Conservation (phyloP, 306 rosid genomes). For the Arachis stenosperma region DNA sequence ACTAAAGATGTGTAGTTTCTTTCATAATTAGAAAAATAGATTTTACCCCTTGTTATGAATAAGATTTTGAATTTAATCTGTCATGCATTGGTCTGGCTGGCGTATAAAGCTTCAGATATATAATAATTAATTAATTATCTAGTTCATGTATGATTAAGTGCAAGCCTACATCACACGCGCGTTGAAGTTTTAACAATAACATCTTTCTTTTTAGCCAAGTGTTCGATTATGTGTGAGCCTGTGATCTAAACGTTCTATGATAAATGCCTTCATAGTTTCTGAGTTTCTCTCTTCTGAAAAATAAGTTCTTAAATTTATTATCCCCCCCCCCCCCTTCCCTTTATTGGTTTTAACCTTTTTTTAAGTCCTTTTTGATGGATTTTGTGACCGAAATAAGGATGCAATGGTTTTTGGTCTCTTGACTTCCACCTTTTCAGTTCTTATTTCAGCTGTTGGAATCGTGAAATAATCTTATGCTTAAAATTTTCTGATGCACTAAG, state of each 20-base stretch:
- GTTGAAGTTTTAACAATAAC: slow-evolving; percentile 11
- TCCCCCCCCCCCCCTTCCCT: no score
- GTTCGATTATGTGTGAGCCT: slow-evolving; percentile 8
- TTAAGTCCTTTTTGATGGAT: slow-evolving; percentile 5
- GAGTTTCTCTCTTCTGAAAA: slow-evolving; percentile 5
- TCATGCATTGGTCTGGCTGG: slow-evolving; percentile 10
- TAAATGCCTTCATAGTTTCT: not conserved
- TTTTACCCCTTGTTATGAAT: slow-evolving; percentile 9
- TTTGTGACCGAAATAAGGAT: slow-evolving; percentile 21
- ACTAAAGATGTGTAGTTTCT: slow-evolving; percentile 25
- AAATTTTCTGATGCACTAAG: slow-evolving; percentile 8
- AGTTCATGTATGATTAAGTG: slow-evolving; percentile 3
- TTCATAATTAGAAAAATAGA: not conserved
- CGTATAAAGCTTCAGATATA: slow-evolving; percentile 5
- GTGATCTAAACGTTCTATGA: slow-evolving; percentile 22
- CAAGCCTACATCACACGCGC: slow-evolving; percentile 1
- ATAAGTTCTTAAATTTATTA: not conserved
- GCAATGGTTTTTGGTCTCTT: not conserved
- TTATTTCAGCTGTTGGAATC: slow-evolving; percentile 24
- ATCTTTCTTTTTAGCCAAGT: slow-evolving; percentile 15
- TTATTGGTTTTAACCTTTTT: not conserved
- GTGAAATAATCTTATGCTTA: slow-evolving; percentile 10
- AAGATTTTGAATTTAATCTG: slow-evolving; percentile 27
- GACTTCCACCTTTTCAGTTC: not conserved
- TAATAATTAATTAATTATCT: slow-evolving; percentile 10